Evolutionary conservation across 805 yeast species (phyloP), one percentile per base, ranked within the genome.

Genomic region (Kuraishia hungarica): DNA sequence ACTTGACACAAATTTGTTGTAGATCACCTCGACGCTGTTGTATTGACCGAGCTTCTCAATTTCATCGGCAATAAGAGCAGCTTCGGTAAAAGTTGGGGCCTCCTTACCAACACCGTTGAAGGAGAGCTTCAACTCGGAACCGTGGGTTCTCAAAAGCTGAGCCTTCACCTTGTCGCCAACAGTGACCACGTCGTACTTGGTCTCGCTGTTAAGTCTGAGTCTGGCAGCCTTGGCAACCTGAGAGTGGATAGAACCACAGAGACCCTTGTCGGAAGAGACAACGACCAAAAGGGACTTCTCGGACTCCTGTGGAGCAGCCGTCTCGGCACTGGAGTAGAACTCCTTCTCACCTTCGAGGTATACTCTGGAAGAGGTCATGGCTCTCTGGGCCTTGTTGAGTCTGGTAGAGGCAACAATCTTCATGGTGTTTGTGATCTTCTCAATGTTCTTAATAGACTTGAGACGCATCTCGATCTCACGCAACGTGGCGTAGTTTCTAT

Each of bases 341-440:
- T 87, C 90, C 59, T 78, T 64, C 69, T 91, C 96, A 57, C 92
- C 84, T 65, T 80, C 79, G 69, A 86, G 86, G 80, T 89, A 93
- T 58, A 82, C 86, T 73, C 96, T 86, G 53, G 97, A 87, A 53
- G 89, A 82, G 63, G 79, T 77, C 91, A 91, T 93, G 59, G 97
- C 96, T 74, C 86, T 88, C 77, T 91, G 97, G 59, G 99, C 99
- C 77, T 89, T 91, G 72, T 83, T 80, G 73, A 94, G 83, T 78
- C 97, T 87, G 65, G 99, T 94, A 48, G 98, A 93, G 48, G 99
- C 99, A 68, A 94, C 99, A 76, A 94, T 87, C 82, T 92, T 94
- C 98, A 94, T 94, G 75, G 99, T 94, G 79, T 94, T 94, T 78
- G 99, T 94, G 79, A 94, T 94, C 81, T 94, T 94, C 79, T 94